Base-by-base conservation (phyloP, 1,284 basidiomycete genomes). In the Cystodermella granulosa region DNA sequence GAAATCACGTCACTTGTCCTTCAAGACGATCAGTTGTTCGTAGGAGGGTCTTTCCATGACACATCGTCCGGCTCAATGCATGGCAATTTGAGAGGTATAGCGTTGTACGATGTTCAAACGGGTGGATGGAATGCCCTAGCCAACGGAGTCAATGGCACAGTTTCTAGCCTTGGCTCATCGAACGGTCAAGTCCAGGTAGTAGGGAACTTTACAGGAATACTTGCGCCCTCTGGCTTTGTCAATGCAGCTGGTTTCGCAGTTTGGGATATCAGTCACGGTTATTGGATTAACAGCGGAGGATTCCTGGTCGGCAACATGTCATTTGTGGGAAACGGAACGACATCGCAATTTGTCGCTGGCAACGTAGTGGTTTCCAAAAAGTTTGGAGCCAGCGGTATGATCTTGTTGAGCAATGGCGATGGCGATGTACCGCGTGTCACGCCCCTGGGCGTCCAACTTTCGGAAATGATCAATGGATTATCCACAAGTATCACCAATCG, bases 21-120 rank as follows among this genome's bases (percentile, higher is more conserved):
- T 11, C 63, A 76, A 38, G 84, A 75, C 31, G 75, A 81, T 55
- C 74, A 69, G 7, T 66, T 98, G 22, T 97, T 80, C 61, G 82
- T 93, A 38, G 94, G 91, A 24, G 94, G 94, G 2, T 73, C 81
- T 3, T 98, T 98, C 69, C 79, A 75, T 2, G 80, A 84, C 52
- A 89, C 89, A 0, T 68, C 70, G 4, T 66, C 75, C 5, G 66
- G 73, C 24, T 74, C 80, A 0, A 78, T 74, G 2, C 67, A 73
- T 36, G 77, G 80, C 43, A 68, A 64, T 13, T 69, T 93, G 8
- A 67, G 68, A 36, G 77, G 85, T 47, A 65, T 98, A 34, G 91
- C 86, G 0, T 59, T 80, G 46, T 98, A 95, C 69, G 79, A 93
- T 56, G 70, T 91, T 2, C 59, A 68, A 39, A 70, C 71, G 31